Evolutionary conservation across 768 basidiomycete species (phyloP).

Genomic region (Plicaturopsis crispa): DNA sequence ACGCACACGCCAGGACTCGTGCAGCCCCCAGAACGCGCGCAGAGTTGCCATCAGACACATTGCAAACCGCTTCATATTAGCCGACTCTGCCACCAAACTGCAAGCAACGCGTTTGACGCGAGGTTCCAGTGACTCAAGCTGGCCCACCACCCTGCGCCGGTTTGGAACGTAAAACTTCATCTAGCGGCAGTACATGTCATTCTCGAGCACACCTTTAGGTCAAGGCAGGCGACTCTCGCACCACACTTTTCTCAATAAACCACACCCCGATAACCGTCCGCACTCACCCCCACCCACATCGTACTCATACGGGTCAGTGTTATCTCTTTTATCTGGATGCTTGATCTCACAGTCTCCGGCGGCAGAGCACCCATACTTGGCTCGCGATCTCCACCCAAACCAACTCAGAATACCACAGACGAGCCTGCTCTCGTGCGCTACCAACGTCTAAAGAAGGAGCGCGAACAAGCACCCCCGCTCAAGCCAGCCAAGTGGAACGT

Average conservation of each 20-base stretch:
- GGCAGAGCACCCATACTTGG: constrained; percentile 47
- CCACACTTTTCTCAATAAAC: constrained; percentile 67
- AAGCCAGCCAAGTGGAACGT: constrained; percentile 67
- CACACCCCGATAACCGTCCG: constrained; percentile 27
- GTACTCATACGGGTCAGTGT: constrained; percentile 63
- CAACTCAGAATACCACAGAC: no score
- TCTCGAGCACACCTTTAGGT: constrained; percentile 75
- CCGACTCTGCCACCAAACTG: no score
- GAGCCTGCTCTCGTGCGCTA: constrained; percentile 39
- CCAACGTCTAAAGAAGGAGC: constrained; percentile 39
- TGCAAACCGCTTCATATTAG: no score
- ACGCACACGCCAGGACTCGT: no score
- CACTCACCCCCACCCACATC: constrained; percentile 43
- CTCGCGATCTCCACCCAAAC: constrained; percentile 55
- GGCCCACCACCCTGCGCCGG: no score
- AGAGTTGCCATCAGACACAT: no score
- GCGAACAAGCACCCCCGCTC: constrained; percentile 28
- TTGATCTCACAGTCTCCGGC: constrained; percentile 12
- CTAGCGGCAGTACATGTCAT: constrained; percentile 86
- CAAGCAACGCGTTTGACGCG: no score
- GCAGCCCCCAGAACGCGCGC: no score
- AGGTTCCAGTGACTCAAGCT: no score
- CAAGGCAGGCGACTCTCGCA: constrained; percentile 86
- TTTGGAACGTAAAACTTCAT: no score
- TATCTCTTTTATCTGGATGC: constrained; percentile 12